Base-by-base conservation (phyloP, 495 filamentous ascomycete species). In the Apodospora peruviana region DNA sequence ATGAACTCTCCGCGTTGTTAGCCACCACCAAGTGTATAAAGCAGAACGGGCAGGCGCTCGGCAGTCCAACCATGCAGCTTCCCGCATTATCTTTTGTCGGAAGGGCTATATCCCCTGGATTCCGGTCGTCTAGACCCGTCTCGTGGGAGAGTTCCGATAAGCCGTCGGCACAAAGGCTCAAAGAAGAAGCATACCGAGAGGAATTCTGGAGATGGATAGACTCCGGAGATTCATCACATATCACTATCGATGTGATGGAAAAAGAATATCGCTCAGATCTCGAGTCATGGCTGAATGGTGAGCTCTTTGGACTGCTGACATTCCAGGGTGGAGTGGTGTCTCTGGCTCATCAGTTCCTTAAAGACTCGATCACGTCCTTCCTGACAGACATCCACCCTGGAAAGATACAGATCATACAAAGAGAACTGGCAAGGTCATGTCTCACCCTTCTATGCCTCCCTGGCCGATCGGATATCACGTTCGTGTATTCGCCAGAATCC, bases 371-470 rank as follows among this genome's bases (percentile, higher is more conserved):
- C 19, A 18, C 29, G 19, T 20, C 43, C 27, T 45, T 45, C n/a
- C 25, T 45, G 4, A 45, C 43, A 2, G 11, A 12, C 3, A 23
- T n/a, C 5, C 25, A 45, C 19, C 43, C 25, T 12, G 43, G 43
- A 5, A 45, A 36, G 19, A 18, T 45, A 12, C 43, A 45, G 5
- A 18, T 42, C 4, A 32, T 37, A 8, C 39, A 50, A 21, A 19
- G 11, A 7, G 40, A 50, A 40, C 12, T 50, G 23, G 38, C 40
- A 12, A 7, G 10, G 2, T 21, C 47, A 4, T 50, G 47, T 22
- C 47, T 50, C 2, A 43, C 40, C 5, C 47, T 43, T 8, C 27
- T 50, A 4, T 37, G 47, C 18, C 39, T 50, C 20, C 47, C 47
- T 0, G 3, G 17, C 4, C 38, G 40, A 16, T 40, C 47, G 9